Percentiles rank a stretch among this genome's conserved stretches.
phyloP scores from a whole-genome alignment of 148 eudicot genomes.

The Rhododendron kiyosumense region DNA sequence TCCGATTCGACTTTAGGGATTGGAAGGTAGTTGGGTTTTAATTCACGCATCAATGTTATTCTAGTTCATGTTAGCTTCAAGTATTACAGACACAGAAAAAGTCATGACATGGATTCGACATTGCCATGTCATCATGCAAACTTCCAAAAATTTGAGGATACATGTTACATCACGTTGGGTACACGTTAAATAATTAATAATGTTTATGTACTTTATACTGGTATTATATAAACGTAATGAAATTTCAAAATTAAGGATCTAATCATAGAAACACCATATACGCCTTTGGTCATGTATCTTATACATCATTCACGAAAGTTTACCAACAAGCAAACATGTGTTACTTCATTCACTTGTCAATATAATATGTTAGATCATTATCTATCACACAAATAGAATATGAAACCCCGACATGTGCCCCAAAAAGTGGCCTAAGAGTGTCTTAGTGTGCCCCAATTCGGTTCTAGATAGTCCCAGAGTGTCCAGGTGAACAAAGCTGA shows the following conservation, averaged over 20 bases:
- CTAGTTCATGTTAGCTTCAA: not conserved
- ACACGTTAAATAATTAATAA: not conserved
- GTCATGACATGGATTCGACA: not conserved
- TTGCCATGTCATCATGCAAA: not conserved
- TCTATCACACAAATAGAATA: not conserved
- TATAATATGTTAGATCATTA: not conserved
- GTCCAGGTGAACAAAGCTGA: not conserved
- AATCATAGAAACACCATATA: not conserved
- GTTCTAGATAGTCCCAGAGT: not conserved
- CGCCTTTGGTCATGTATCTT: not conserved
- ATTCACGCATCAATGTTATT: not conserved
- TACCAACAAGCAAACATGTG: not conserved
- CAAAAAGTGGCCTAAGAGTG: not conserved
- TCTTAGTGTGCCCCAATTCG: not conserved
- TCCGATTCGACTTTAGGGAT: slow-evolving; percentile 80
- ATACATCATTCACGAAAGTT: not conserved
- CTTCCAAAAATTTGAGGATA: not conserved
- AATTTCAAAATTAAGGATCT: not conserved
- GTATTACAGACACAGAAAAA: not conserved
- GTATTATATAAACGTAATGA: not conserved
- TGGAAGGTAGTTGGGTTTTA: slow-evolving; percentile 58
- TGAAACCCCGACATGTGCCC: not conserved
- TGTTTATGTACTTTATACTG: not conserved
- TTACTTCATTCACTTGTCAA: not conserved
- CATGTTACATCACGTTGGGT: not conserved